Percentiles rank a stretch among this genome's conserved stretches.
These are phyloP conservation scores for Jackrogersella minutella DNA, from an alignment of 495 filamentous ascomycete genomes.

Conservation along the genomic window DNA sequence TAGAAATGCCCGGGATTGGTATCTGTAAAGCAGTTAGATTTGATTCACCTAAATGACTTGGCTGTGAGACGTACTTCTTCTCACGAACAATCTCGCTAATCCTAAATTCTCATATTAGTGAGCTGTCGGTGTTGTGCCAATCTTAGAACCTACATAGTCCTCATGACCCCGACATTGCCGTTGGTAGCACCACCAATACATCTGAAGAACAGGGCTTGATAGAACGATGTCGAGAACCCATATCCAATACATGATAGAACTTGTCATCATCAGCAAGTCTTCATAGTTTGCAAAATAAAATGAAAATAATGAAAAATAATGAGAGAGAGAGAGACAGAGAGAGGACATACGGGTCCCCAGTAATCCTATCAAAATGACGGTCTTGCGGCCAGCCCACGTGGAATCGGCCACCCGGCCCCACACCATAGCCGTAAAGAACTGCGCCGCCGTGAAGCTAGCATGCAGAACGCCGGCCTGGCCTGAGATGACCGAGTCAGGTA, in stretches of 20 bases:
- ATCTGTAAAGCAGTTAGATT: constrained; percentile 42
- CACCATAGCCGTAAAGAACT: constrained; percentile 84
- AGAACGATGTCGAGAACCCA: constrained; percentile 76
- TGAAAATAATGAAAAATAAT: no score
- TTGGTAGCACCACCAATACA: constrained; percentile 79
- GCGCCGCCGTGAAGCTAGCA: constrained; percentile 80
- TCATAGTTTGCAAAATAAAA: not conserved
- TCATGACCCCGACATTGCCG: constrained; percentile 81
- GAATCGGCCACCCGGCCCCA: constrained; percentile 83
- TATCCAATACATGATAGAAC: constrained; percentile 79
- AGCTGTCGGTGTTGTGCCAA: no score
- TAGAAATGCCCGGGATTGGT: constrained; percentile 71
- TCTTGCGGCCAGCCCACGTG: constrained; percentile 74
- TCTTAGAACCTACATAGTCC: constrained; percentile 67
- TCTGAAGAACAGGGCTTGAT: constrained; percentile 76
- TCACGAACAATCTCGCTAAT: constrained; percentile 81
- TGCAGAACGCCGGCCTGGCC: constrained; percentile 81
- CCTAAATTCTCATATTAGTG: constrained; percentile 35
- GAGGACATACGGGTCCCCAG: constrained; percentile 64
- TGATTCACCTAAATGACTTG: not conserved
- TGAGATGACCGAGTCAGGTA: constrained; percentile 74
- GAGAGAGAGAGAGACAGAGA: no score
- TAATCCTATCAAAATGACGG: constrained; percentile 78
- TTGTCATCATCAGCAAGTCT: constrained; percentile 16
- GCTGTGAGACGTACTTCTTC: constrained; percentile 54